Evolutionary conservation across 129 eudicot genomes (phyloP), one percentile per base, ranked within the genome.

Genomic region (Sambucus nigra): DNA sequence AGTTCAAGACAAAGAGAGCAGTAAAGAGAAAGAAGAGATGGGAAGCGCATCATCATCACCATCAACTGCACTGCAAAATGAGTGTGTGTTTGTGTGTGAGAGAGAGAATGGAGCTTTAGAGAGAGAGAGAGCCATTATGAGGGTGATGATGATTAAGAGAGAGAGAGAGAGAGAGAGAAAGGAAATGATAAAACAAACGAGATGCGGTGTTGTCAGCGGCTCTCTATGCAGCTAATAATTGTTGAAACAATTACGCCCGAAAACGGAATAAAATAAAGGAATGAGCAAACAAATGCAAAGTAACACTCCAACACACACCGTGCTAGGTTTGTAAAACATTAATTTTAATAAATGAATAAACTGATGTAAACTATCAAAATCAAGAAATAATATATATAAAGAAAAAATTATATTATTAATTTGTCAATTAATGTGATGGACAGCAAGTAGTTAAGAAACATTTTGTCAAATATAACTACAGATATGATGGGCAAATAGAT

Each of bases 81-180:
- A 22, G 56, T 12, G 33, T 51, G 24, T 25, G 17, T 22, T 17
- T 6, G 54, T 4, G 54, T 13, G 56, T 13, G 35, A 23, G 56
- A 51, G 32, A 51, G 19, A 23, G 32, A 51, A n/a, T 13, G 31
- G 23, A 21, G 38, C 12, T 25, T 15, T 35, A 35, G 42, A 35
- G 42, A 35, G 42, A 35, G 42, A 35, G 42, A 35, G 42, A 35
- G 29, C 20, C 35, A 51, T 51, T 51, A 51, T 27, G 33, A 51
- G 33, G 56, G 22, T 51, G 56, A 51, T 51, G 38, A 51, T 51
- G 56, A 51, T 51, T 25, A 23, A 49, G 28, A 49, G 54, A 49
- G 26, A 20, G 54, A 49, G 7, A 49, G 26, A 49, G 28, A 49
- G 54, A 49, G 26, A 20, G 54, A 49, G 7, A 49, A n/a, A n/a